A percentile compares a stretch with the other conserved stretches of the same genome.
Evolutionary conservation across 176 grass and related monocot species (phyloP).

Genomic region (Saccharum officinarum): DNA sequence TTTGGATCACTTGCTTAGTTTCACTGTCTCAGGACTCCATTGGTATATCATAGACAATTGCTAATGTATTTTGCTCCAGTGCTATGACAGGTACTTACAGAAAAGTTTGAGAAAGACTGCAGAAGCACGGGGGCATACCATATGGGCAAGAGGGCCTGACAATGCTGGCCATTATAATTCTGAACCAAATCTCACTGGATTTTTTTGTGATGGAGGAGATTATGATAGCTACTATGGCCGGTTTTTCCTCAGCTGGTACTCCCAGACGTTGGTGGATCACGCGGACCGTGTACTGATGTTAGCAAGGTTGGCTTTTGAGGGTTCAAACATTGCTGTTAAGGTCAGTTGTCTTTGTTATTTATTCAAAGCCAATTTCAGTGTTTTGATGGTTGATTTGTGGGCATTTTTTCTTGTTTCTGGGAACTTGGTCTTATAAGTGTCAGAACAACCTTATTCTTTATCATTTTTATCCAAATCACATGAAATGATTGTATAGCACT

Average conservation of each 20-base stretch:
- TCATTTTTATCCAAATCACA: background rate
- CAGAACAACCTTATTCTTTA: background rate
- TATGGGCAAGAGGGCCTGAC: conserved; percentile 72
- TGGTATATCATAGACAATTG: background rate
- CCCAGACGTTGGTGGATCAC: conserved; percentile 72
- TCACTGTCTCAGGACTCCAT: background rate
- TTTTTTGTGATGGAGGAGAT: conserved; percentile 90
- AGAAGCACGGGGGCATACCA: conserved; percentile 63
- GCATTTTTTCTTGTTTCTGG: background rate
- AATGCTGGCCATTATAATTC: conserved; percentile 84
- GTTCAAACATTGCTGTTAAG: conserved; percentile 65
- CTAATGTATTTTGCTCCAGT: conserved; percentile 51
- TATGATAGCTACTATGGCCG: conserved; percentile 93
- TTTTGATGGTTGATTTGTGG: background rate
- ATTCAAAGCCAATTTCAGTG: conserved; percentile 6
- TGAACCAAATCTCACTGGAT: conserved; percentile 70
- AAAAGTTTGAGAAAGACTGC: conserved; percentile 76
- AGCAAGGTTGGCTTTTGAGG: conserved; percentile 83
- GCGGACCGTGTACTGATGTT: conserved; percentile 77
- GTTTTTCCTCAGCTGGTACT: conserved; percentile 94
- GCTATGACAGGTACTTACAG: conserved; percentile 78
- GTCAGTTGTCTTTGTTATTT: conserved; percentile 44
- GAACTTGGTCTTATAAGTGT: background rate
- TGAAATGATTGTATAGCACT: background rate
- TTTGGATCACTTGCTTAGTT: background rate